These are phyloP conservation scores for Hymenoscyphus repandus DNA, from an alignment of 2,329 filamentous ascomycete species.

Conservation along the genomic window DNA sequence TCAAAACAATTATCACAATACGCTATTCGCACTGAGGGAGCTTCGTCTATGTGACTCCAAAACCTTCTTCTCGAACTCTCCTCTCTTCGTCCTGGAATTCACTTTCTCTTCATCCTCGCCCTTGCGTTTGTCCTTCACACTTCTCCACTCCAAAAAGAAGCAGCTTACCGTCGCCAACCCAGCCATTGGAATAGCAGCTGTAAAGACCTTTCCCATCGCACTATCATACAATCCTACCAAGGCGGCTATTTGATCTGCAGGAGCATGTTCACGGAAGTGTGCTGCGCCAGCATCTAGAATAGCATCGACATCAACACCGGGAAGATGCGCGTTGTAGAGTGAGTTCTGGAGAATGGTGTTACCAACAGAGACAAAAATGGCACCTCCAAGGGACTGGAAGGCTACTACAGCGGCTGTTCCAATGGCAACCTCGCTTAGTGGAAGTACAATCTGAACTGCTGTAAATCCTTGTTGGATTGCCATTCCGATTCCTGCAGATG, in stretches of 20 bases:
- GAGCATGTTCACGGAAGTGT: not conserved
- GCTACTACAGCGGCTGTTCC: constrained; percentile 40
- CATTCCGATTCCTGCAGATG: constrained; percentile 25
- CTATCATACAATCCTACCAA: not conserved
- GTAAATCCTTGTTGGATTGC: constrained; percentile 27
- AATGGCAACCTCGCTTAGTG: constrained; percentile 35
- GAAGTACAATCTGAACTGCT: constrained; percentile 28
- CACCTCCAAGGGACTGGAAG: constrained; percentile 40
- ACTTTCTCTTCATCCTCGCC: not conserved
- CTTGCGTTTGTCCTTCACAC: constrained; percentile 1
- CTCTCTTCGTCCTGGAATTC: not conserved
- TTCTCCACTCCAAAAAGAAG: constrained; percentile 1
- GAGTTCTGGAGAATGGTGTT: constrained; percentile 38
- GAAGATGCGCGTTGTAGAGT: constrained; percentile 22
- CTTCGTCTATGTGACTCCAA: not conserved
- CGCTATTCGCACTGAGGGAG: not conserved
- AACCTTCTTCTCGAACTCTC: not conserved
- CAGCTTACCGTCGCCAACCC: not conserved
- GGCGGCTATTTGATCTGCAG: not conserved
- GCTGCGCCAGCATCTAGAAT: not conserved
- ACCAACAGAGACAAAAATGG: constrained; percentile 42
- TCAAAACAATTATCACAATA: too few relatives aligned
- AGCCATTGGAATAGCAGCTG: not conserved
- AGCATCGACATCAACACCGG: constrained; percentile 19
- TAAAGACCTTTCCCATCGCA: not conserved